Percentiles rank a stretch among this genome's conserved stretches.
These are phyloP conservation scores for Rhododendron molle DNA, from an alignment of 148 eudicot genomes.

Conservation along the genomic window DNA sequence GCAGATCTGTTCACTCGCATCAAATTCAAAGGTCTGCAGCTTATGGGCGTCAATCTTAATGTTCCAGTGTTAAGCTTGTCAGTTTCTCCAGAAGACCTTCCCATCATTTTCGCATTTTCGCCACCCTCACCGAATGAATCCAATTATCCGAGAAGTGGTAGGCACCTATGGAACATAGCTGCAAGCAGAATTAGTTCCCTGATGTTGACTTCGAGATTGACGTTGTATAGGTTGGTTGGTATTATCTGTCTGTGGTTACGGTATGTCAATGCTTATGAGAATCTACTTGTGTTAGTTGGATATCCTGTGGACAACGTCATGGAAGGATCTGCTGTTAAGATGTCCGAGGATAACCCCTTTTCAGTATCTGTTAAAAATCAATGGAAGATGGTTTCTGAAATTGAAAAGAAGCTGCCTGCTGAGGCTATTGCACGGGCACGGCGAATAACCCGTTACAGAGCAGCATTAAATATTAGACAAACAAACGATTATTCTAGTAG, in stretches of 20 bases:
- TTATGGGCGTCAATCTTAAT: conserved; percentile 38
- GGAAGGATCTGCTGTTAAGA: conserved; percentile 30
- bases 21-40: conserved; percentile 46
- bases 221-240: conserved; percentile 37
- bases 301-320: conserved; percentile 39
- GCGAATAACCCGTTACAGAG: conserved; percentile 56
- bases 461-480: conserved; percentile 20
- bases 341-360: conserved; percentile 26
- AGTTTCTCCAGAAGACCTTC: conserved; percentile 53
- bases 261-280: conserved; percentile 52
- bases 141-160: conserved; percentile 54
- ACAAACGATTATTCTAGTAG: conserved; percentile 15
- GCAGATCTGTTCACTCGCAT: conserved; percentile 34
- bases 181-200: conserved; percentile 46
- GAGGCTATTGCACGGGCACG: conserved; percentile 72
- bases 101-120: conserved; percentile 32
- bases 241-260: conserved; percentile 52
- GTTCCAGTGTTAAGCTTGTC: conserved; percentile 51
- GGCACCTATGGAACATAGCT: conserved; percentile 73
- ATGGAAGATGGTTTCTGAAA: conserved; percentile 52
- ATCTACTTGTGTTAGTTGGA: conserved; percentile 53
- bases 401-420: conserved; percentile 64
- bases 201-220: conserved; percentile 35
- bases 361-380: conserved; percentile 37
- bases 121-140: conserved; percentile 27